These are phyloP conservation scores for Ophiocordyceps camponoti-floridani DNA, from an alignment of 2,329 filamentous ascomycete genomes.

Conservation along the genomic window DNA sequence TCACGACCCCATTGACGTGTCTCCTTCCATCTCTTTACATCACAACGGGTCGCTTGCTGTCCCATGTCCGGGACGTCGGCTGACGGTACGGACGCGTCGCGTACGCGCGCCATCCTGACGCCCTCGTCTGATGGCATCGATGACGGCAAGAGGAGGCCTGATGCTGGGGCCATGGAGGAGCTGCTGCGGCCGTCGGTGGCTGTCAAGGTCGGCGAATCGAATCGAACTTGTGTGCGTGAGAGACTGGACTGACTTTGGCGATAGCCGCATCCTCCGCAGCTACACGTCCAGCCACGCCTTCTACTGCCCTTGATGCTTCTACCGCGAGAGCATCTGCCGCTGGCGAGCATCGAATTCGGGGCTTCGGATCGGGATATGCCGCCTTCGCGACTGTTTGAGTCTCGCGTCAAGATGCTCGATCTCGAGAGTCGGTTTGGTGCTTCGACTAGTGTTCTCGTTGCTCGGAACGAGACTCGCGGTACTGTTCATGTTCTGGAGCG, in stretches of 20 bases:
- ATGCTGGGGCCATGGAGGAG: slow-evolving; percentile 26
- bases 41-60: slow-evolving; percentile 9
- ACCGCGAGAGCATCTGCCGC: slow-evolving; percentile 37
- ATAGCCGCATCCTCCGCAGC: slow-evolving; percentile 37
- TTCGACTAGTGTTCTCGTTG: slow-evolving; percentile 39
- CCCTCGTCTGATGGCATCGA: slow-evolving; percentile 19
- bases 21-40: background rate
- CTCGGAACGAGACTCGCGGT: slow-evolving; percentile 35
- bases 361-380: slow-evolving; percentile 30
- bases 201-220: slow-evolving; percentile 24
- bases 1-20: background rate
- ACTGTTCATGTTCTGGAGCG: slow-evolving; percentile 47
- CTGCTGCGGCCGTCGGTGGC: slow-evolving; percentile 32
- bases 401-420: slow-evolving; percentile 44
- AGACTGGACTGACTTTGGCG: too few species aligned
- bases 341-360: slow-evolving; percentile 43
- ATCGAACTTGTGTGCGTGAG: too few species aligned
- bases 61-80: slow-evolving; percentile 12
- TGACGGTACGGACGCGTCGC: slow-evolving; percentile 29
- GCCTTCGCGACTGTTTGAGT: slow-evolving; percentile 38
- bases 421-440: slow-evolving; percentile 40
- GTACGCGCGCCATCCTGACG: slow-evolving; percentile 22
- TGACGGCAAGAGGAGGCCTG: slow-evolving; percentile 15
- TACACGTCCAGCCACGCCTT: slow-evolving; percentile 32
- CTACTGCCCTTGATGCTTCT: slow-evolving; percentile 45